These are phyloP conservation scores for Pseudogymnoascus sp. DNA, from an alignment of 2,329 filamentous ascomycete genomes.

Conservation along the genomic window DNA sequence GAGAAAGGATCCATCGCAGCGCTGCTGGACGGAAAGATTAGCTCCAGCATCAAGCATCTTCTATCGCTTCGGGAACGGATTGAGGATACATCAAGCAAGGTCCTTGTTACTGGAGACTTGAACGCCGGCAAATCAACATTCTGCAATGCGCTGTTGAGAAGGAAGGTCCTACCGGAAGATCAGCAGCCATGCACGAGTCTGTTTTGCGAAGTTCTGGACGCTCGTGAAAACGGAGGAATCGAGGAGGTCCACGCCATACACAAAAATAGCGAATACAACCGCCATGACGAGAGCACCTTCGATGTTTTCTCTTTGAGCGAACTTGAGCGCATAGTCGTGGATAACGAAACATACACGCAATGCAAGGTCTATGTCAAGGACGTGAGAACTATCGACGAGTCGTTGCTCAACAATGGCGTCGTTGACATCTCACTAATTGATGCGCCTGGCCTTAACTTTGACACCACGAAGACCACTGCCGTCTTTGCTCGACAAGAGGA, in stretches of 20 bases:
- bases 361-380: slow-evolving; percentile 98
- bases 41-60: slow-evolving; percentile 86
- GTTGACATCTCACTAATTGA: slow-evolving; percentile 98
- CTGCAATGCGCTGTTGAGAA: slow-evolving; percentile 89
- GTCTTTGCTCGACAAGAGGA: slow-evolving; percentile 97
- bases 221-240: slow-evolving; percentile 78
- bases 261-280: slow-evolving; percentile 70
- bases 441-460: slow-evolving; percentile 88
- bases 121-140: slow-evolving; percentile 99
- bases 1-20: slow-evolving; percentile 89
- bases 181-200: slow-evolving; percentile 98
- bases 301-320: slow-evolving; percentile 73
- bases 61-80: slow-evolving; percentile 83
- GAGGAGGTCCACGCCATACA: slow-evolving; percentile 97
- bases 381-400: slow-evolving; percentile 81
- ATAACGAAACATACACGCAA: slow-evolving; percentile 82
- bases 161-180: slow-evolving; percentile 90
- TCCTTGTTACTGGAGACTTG: slow-evolving; percentile 88
- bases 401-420: slow-evolving; percentile 90
- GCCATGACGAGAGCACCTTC: slow-evolving; percentile 90
- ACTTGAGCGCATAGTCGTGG: slow-evolving; percentile 81
- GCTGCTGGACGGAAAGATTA: slow-evolving; percentile 87
- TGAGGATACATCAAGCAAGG: slow-evolving; percentile 95
- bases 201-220: slow-evolving; percentile 94
- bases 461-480: slow-evolving; percentile 94